Evolutionary conservation across 306 rosid genomes (phyloP).

Genomic region (Fragaria nilgerrensis): DNA sequence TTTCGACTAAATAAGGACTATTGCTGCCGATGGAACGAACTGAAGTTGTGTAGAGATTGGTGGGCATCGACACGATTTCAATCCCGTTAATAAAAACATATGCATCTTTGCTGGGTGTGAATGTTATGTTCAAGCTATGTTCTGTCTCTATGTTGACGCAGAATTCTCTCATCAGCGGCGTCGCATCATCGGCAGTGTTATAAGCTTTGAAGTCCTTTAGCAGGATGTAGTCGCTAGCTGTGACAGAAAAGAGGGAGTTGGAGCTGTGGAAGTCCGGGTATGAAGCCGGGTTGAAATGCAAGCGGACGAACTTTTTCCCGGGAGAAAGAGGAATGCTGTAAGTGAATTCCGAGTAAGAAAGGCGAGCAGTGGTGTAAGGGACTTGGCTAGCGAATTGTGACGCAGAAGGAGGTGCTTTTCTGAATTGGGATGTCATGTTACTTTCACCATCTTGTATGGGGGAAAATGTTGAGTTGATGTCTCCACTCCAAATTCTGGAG

Average conservation of each 20-base stretch:
- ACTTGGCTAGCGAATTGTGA: too few species aligned
- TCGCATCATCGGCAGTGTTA: conserved; percentile 22
- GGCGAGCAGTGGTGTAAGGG: conserved; percentile 22
- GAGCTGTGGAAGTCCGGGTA: conserved; percentile 7
- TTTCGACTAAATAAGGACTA: not conserved
- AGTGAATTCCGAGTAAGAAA: conserved; percentile 39
- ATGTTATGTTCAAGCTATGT: conserved; percentile 37
- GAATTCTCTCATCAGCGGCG: conserved; percentile 36
- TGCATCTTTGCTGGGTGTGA: conserved; percentile 36
- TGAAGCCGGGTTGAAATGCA: conserved; percentile 40
- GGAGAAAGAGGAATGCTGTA: conserved; percentile 40
- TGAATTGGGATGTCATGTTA: not conserved
- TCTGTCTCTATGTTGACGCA: conserved; percentile 22
- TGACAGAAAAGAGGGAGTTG: conserved; percentile 49
- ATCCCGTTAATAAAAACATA: conserved; percentile 69
- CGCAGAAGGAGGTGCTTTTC: not conserved
- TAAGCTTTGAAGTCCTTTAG: conserved; percentile 45
- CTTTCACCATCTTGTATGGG: not conserved
- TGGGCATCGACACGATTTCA: conserved; percentile 72
- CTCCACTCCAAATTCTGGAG: not conserved
- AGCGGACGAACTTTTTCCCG: conserved; percentile 50
- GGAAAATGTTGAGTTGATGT: not conserved
- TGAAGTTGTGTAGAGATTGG: conserved; percentile 29
- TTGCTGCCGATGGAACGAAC: not conserved
- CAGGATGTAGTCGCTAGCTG: conserved; percentile 44